Base-by-base conservation (phyloP, 148 eudicot species). In the Mesembryanthemum crystallinum region DNA sequence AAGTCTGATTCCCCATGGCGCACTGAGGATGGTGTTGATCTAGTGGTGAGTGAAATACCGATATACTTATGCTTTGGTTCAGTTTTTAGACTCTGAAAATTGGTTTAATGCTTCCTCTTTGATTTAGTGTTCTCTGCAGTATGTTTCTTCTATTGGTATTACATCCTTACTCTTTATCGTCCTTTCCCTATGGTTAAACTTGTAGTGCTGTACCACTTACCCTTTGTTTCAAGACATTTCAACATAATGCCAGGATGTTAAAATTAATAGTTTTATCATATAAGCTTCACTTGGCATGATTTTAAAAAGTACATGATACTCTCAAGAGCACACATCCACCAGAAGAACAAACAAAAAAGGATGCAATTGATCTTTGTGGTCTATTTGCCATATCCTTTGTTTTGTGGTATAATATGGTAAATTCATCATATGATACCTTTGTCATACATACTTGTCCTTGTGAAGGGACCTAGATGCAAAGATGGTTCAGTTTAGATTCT, bases 1-100 rank as follows among this genome's bases (percentile, higher is more conserved):
- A 92, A 92, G 86, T 77, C 88, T 10, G 97, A 94, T 51, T 83
- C 91, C 28, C 52, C 89, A 18, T 92, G 97, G 90, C 91, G 90
- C 68, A 85, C 82, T 61, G 87, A 87, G 7, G 91, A 84, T 18
- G 98, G 98, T 58, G 96, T 91, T 74, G 97, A 94, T 81, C 85
- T 94, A 66, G 90, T 90, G 96, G 98, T 94, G 85, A 83, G 80
- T 74, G 47, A 24, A 23, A 28, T n/a, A 24, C 59, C 73, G 20
- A 76, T 69, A 24, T 54, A 5, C 15, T 21, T 67, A 35, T 35
- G 29, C 1, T 5, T 20, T 23, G 8, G 11, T 64, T 45, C 27
- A 32, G 32, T 61, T 27, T 5, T 17, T 10, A 28, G 64, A 27
- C 13, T 25, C 9, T 8, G 64, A 32, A 61, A 23, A 23, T 54